Evolutionary conservation across 257 asterid species (phyloP), one percentile per base, ranked within the genome.

Genomic region (Primulina tabacum): DNA sequence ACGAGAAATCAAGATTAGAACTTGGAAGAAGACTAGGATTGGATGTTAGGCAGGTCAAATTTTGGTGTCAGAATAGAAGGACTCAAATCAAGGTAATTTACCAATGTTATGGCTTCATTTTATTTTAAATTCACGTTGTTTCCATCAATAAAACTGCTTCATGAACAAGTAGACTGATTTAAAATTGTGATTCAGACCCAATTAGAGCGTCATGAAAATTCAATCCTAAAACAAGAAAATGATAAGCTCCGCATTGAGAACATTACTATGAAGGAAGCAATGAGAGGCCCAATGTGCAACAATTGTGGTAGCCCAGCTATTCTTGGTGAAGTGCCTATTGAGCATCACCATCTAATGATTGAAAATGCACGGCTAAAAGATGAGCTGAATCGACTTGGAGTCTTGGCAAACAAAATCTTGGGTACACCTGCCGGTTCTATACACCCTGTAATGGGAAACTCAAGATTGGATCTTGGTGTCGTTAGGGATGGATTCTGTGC

Each of bases 1-100:
- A 88, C 33, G 98, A 92, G 86, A 92, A 88, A 68, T 87, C 82
- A 35, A 79, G 97, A 62, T 68, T 83, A 50, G 95, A 90, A 16
- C 91, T 92, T 32, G 94, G 97, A 17, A 79, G 67, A 73, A 82
- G 84, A 67, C 74, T 92, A 14, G 79, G 82, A 62, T 78, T 92
- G 92, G 90, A 84, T 77, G 77, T 78, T 70, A 83, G 82, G 79
- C 96, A 90, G 80, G 89, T 92, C 7, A 90, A 92, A 62, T 92
- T 90, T 66, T 92, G 97, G 98, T 92, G 90, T 76, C 98, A 92
- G 77, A 92, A 92, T 32, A 73, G 92, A 64, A 80, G 98, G 81
- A 92, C 98, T 7, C 98, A 92, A 68, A 83, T 88, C 94, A 92
- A 92, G 95, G 98, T 88, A 82, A 65, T 26, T 79, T 65, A 20